A percentile compares a stretch with the other conserved stretches of the same genome.
phyloP scores from a whole-genome alignment of 768 basidiomycete species.

The Lactarius quietus region DNA sequence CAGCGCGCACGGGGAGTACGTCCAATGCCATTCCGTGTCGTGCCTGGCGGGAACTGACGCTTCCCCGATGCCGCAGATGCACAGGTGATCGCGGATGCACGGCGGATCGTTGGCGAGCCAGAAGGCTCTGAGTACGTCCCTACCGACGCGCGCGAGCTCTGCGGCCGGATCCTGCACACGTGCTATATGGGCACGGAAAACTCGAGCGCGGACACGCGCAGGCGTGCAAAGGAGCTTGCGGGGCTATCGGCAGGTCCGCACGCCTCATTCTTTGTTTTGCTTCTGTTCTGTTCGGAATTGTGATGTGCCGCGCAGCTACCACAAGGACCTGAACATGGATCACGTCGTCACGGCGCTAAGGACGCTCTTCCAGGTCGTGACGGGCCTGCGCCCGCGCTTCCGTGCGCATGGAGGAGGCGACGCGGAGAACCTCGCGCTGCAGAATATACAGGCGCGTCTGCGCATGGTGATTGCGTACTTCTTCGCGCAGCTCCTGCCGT shows the following conservation, averaged over 20 bases:
- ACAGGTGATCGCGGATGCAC: constrained; percentile 87
- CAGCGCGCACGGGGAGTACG: constrained; percentile 69
- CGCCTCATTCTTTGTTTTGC: constrained; percentile 49
- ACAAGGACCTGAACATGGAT: constrained; percentile 96
- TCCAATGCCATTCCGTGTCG: not conserved
- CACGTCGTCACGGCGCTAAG: constrained; percentile 79
- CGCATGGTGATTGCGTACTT: constrained; percentile 94
- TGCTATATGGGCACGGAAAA: constrained; percentile 99
- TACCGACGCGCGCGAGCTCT: constrained; percentile 83
- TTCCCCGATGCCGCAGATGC: constrained; percentile 41
- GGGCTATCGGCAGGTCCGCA: constrained; percentile 89
- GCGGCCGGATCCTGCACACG: constrained; percentile 86
- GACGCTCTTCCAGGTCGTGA: constrained; percentile 80
- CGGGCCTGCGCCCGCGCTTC: constrained; percentile 68
- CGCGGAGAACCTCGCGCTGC: constrained; percentile 93
- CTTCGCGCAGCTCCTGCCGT: constrained; percentile 93
- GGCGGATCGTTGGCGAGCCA: constrained; percentile 82
- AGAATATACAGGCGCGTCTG: constrained; percentile 95
- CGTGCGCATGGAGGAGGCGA: constrained; percentile 79
- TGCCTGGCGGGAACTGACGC: not conserved
- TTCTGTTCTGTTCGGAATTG: not conserved
- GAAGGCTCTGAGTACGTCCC: constrained; percentile 81
- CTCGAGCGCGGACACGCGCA: constrained; percentile 81
- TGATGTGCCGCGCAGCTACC: constrained; percentile 57
- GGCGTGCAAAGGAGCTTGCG: constrained; percentile 81